Percentiles rank a stretch among this genome's conserved stretches.
Evolutionary conservation across 768 basidiomycete species (phyloP).

Genomic region (Lactifluus hygrophoroides): DNA sequence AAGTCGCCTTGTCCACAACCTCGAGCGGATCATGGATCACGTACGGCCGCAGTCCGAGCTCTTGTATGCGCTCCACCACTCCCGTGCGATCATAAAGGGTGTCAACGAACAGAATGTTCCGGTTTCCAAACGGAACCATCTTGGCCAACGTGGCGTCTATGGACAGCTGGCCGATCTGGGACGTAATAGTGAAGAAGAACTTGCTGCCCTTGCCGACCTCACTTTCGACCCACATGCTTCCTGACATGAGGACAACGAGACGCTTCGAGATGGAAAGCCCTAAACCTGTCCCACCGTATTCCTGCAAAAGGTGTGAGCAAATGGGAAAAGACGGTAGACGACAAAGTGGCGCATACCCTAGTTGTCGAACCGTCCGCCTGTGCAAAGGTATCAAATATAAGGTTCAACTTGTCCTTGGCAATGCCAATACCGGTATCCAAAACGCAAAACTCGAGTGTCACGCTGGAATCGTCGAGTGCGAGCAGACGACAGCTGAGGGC

Average conservation of each 20-base stretch:
- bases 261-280: slow-evolving; percentile 97
- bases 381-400: slow-evolving; percentile 98
- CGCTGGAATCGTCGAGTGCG: slow-evolving; percentile 70
- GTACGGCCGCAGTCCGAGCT: slow-evolving; percentile 71
- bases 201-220: slow-evolving; percentile 88
- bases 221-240: slow-evolving; percentile 98
- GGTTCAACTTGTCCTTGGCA: slow-evolving; percentile 93
- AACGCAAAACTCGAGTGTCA: slow-evolving; percentile 94
- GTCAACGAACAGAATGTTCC: slow-evolving; percentile 89
- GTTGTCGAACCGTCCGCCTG: slow-evolving; percentile 99
- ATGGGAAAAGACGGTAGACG: neutral
- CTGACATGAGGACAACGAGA: slow-evolving; percentile 93
- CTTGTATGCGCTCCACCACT: slow-evolving; percentile 67
- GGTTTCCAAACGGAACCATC: slow-evolving; percentile 80
- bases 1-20: slow-evolving; percentile 71
- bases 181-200: slow-evolving; percentile 96
- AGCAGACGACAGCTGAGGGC: slow-evolving; percentile 79
- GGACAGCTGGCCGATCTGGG: slow-evolving; percentile 67
- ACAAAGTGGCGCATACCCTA: slow-evolving; percentile 44
- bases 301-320: slow-evolving; percentile 35
- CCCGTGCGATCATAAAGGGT: slow-evolving; percentile 67
- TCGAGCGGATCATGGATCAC: slow-evolving; percentile 73
- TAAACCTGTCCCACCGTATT: slow-evolving; percentile 95
- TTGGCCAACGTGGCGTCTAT: slow-evolving; percentile 66
- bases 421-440: slow-evolving; percentile 98